Percentiles rank a stretch among this genome's conserved stretches.
Conservation (phyloP, 345 rosid species). For the Eucalyptus shirleyi region DNA sequence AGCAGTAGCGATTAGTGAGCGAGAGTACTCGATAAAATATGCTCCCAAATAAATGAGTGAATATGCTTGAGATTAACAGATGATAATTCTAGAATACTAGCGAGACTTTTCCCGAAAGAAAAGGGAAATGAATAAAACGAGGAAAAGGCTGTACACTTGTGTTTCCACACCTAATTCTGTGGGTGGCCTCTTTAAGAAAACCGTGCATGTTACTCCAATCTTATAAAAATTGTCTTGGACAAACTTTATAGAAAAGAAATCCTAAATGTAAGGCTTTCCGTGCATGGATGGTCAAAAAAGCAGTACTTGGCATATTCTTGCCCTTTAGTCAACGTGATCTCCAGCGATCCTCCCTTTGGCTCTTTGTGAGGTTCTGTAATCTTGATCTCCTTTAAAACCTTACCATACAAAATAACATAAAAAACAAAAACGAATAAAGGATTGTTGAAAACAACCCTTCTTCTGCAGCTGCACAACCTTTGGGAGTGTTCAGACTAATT, state of each 20-base stretch:
- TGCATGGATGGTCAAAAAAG: not conserved
- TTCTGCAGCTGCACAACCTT: not conserved
- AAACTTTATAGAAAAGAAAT: not conserved
- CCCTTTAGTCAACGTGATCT: not conserved
- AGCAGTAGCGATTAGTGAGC: not conserved
- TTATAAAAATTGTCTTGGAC: not conserved
- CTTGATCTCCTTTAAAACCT: not conserved
- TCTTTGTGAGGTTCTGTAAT: not conserved
- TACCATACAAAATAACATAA: not conserved
- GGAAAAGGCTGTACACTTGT: not conserved
- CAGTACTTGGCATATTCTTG: not conserved
- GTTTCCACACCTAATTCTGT: not conserved
- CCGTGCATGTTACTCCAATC: not conserved
- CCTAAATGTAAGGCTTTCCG: not conserved
- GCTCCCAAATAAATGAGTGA: not conserved
- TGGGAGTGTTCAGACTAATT: not conserved
- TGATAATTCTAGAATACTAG: not conserved
- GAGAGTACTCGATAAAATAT: not conserved
- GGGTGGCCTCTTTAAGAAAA: not conserved
- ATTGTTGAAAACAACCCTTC: not conserved
- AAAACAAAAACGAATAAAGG: not conserved
- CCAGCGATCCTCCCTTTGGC: not conserved
- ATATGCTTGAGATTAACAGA: not conserved
- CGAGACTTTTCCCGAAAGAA: not conserved
- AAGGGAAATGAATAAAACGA: not conserved